Evolutionary conservation across 2,329 filamentous ascomycete genomes (phyloP), one percentile per base, ranked within the genome.

Genomic region (Cryphonectria parasitica): DNA sequence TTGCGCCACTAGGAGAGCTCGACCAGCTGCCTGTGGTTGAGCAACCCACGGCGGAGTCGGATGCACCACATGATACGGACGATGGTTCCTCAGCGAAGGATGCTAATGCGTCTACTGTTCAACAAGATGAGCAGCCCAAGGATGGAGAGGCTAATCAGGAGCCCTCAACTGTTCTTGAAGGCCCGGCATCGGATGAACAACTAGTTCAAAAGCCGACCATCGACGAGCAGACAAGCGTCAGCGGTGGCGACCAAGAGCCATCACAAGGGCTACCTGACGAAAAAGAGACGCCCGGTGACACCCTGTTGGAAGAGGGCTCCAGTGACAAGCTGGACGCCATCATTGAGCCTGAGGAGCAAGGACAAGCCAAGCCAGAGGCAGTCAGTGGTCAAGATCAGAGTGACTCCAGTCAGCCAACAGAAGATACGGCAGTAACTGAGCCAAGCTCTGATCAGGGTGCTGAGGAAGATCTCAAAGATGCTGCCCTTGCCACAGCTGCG

Each of bases 401-500:
- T 39, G 52, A 58, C 15, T 45, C 52, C 25, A 25, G 41, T 34
- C 34, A 63, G 22, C 15, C 43, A n/a, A 17, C 25, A 60, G 19
- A 60, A 60, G 22, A 22, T 8, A 31, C 19, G 19, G n/a, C 31
- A 11, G n/a, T 31, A 43, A 25, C 60, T n/a, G 58, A 25, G 13
- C 56, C 39, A 19, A 36, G 11, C 25, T 25, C 39, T 49, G 56
- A 61, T n/a, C 13, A 45, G 17, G 49, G n/a, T 10, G 60, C 31
- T 43, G 36, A 39, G 2, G 28, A 64, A 3, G 19, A 62, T 36
- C 25, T 66, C 15, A 19, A 63, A 54, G 63, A 63, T 5, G 62
- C 43, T 22, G 60, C 28, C 6, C 17, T 68, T 56, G 68, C 61
- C 7, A 19, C 65, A 31, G 65, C 54, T 41, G 65, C 45, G 4